Conservation (phyloP, 257 asterid species). For the Petunia axillaris region DNA sequence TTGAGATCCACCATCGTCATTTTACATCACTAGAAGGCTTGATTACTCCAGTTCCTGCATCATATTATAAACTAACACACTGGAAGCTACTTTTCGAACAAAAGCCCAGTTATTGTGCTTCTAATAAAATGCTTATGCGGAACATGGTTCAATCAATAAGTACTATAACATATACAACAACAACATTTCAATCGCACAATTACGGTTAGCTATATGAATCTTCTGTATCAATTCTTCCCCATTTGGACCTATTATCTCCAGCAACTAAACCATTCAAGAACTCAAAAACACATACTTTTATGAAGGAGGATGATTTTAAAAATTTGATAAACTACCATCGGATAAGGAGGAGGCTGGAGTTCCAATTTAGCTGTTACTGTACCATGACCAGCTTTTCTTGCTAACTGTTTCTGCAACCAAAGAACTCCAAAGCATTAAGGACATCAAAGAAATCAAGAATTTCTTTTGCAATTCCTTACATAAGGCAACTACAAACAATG, state of each 20-base stretch:
- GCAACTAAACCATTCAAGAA: background rate
- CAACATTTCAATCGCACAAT: background rate
- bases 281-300: background rate
- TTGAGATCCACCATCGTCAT: background rate
- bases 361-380: slow-evolving; percentile 67
- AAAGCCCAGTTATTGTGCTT: background rate
- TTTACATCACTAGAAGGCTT: background rate
- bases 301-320: background rate
- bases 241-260: too few species aligned
- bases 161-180: background rate
- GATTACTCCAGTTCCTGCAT: background rate
- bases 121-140: background rate
- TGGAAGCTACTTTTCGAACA: background rate
- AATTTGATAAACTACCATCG: slow-evolving; percentile 45
- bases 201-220: too few species aligned
- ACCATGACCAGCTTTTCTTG: slow-evolving; percentile 44
- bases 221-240: too few species aligned
- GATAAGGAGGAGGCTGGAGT: slow-evolving; percentile 78
- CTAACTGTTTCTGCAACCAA: slow-evolving; percentile 47
- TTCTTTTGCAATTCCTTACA: too few species aligned
- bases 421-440: background rate
- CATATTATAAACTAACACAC: background rate
- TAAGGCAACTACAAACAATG: background rate
- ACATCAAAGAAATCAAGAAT: too few species aligned
- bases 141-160: background rate